These are phyloP conservation scores for Dipodascopsis uninucleata DNA, from an alignment of 805 yeast genomes.

Conservation along the genomic window DNA sequence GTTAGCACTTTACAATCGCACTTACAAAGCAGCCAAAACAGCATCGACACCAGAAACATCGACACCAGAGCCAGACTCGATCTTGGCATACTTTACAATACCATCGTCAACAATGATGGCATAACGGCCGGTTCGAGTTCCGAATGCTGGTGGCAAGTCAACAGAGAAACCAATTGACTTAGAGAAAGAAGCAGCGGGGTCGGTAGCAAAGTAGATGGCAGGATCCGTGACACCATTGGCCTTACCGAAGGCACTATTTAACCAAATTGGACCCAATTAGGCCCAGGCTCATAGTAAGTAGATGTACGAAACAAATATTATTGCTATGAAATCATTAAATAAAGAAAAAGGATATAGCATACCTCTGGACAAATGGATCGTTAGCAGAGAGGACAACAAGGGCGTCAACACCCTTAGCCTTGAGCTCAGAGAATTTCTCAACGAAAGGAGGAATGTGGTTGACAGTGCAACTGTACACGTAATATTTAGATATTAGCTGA, in stretches of 20 bases:
- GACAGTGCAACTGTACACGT: slow-evolving; percentile 48
- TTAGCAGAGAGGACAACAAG: slow-evolving; percentile 63
- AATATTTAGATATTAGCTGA: too few relatives aligned
- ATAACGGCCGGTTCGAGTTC: slow-evolving; percentile 64
- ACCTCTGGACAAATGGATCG: slow-evolving; percentile 61
- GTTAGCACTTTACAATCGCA: too few relatives aligned
- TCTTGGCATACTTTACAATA: slow-evolving; percentile 49
- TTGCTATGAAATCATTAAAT: neutral
- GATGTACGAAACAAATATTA: neutral
- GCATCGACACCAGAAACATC: slow-evolving; percentile 48
- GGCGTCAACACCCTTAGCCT: slow-evolving; percentile 58
- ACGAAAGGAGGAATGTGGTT: slow-evolving; percentile 70
- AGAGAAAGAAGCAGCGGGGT: slow-evolving; percentile 60
- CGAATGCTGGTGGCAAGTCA: slow-evolving; percentile 55
- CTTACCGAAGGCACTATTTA: slow-evolving; percentile 57
- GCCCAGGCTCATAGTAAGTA: neutral
- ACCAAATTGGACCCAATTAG: neutral
- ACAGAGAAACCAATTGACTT: slow-evolving; percentile 54
- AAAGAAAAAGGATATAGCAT: neutral
- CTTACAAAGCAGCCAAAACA: slow-evolving; percentile 39
- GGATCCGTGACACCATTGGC: slow-evolving; percentile 40
- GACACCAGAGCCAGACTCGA: slow-evolving; percentile 44
- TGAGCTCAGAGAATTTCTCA: slow-evolving; percentile 47
- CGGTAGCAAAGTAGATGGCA: slow-evolving; percentile 57
- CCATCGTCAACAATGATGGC: slow-evolving; percentile 66